Conservation (phyloP, 2,329 filamentous ascomycete genomes). For the Mycosphaerella sp. region DNA sequence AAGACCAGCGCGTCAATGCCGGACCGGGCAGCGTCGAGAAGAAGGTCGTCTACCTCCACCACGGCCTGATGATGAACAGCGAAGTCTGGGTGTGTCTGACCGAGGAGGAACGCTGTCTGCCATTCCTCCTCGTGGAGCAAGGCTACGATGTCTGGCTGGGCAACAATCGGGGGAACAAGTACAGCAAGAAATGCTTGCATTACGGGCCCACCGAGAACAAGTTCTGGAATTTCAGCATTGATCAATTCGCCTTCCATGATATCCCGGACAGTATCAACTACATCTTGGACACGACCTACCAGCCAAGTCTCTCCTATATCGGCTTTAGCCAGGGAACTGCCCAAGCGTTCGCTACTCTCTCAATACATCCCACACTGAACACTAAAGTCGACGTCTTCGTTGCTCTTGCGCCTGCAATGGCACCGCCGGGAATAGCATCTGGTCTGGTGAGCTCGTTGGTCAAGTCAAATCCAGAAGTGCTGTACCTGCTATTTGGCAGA, state of each 20-base stretch:
- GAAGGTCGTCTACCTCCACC: slow-evolving; percentile 87
- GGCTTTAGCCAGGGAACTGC: slow-evolving; percentile 97
- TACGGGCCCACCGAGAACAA: slow-evolving; percentile 64
- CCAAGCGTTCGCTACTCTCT: slow-evolving; percentile 88
- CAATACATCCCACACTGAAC: slow-evolving; percentile 87
- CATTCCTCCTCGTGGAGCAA: slow-evolving; percentile 79
- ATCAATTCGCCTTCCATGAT: slow-evolving; percentile 96
- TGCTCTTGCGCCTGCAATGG: slow-evolving; percentile 92
- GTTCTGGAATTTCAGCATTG: slow-evolving; percentile 98
- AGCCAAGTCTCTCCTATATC: slow-evolving; percentile 84
- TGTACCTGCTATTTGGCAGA: slow-evolving; percentile 88
- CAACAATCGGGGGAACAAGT: slow-evolving; percentile 98
- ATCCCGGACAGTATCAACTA: slow-evolving; percentile 94
- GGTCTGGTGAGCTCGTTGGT: slow-evolving; percentile 87
- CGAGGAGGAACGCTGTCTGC: slow-evolving; percentile 75
- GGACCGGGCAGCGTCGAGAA: slow-evolving; percentile 64
- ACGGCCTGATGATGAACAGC: slow-evolving; percentile 96
- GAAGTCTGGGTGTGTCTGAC: slow-evolving; percentile 97
- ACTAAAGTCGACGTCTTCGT: slow-evolving; percentile 94
- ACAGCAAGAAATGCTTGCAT: slow-evolving; percentile 87
- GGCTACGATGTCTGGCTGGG: slow-evolving; percentile 98
- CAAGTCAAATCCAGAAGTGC: slow-evolving; percentile 84
- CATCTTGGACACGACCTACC: slow-evolving; percentile 74
- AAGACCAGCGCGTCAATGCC: slow-evolving; percentile 68
- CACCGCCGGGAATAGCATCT: slow-evolving; percentile 81